These are phyloP conservation scores for Yarrowia osloensis DNA, from an alignment of 805 yeast species.

Conservation along the genomic window DNA sequence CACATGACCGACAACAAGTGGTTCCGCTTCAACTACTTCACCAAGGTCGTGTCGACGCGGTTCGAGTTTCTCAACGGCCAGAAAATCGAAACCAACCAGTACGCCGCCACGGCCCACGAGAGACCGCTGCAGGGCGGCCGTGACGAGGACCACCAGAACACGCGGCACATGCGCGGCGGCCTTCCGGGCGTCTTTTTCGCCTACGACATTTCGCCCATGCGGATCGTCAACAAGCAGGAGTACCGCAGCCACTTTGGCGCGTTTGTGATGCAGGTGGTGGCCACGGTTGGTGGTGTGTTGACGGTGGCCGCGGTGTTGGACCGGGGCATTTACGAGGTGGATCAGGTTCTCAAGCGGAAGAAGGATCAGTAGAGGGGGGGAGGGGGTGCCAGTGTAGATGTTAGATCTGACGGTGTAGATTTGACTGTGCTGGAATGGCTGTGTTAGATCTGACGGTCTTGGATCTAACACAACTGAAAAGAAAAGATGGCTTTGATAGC, in stretches of 20 bases:
- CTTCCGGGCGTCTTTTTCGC: conserved; percentile 84
- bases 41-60: conserved; percentile 89
- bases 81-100: conserved; percentile 78
- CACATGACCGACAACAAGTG: conserved; percentile 52
- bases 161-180: conserved; percentile 73
- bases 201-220: conserved; percentile 91
- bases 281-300: conserved; percentile 89
- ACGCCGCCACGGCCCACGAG: conserved; percentile 83
- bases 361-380: conserved; percentile 47
- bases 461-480: too few species aligned
- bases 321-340: conserved; percentile 85
- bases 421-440: too few species aligned
- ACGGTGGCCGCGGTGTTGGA: conserved; percentile 91
- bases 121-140: conserved; percentile 84
- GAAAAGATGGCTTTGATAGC: too few species aligned
- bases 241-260: conserved; percentile 75
- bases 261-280: conserved; percentile 76
- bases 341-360: conserved; percentile 68
- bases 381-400: not conserved
- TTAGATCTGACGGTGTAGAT: too few species aligned
- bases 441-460: too few species aligned
- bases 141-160: conserved; percentile 88
- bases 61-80: conserved; percentile 64
- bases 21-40: conserved; percentile 71
- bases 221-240: conserved; percentile 80